Conservation (phyloP, 1,284 basidiomycete genomes). For the Pseudozyma sp. region DNA sequence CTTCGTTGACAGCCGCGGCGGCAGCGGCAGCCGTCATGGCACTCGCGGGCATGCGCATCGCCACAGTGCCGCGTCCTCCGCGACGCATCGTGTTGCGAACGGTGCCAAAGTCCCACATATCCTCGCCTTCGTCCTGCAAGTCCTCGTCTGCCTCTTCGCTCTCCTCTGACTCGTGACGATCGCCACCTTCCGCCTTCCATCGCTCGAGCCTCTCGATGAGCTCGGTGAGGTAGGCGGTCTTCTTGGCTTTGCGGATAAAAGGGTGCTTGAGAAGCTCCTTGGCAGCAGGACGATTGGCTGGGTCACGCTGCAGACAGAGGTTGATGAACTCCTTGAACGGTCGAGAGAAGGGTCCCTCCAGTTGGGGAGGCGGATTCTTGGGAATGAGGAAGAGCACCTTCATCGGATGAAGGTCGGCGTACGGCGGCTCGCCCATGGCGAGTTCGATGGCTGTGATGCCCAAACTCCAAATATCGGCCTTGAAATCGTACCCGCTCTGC, state of each 20-base stretch:
- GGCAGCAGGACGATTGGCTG: conserved; percentile 92
- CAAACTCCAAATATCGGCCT: conserved; percentile 83
- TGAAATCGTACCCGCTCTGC: conserved; percentile 98
- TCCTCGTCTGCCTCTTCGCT: conserved; percentile 55
- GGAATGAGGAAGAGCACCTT: conserved; percentile 98
- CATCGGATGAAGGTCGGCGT: conserved; percentile 98
- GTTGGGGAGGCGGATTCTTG: conserved; percentile 91
- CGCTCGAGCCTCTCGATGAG: conserved; percentile 92
- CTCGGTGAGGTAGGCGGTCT: conserved; percentile 91
- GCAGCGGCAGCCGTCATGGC: conserved; percentile 49
- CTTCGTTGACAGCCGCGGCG: conserved; percentile 36
- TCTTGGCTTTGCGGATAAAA: conserved; percentile 92
- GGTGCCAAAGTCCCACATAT: conserved; percentile 64
- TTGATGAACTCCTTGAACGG: conserved; percentile 93
- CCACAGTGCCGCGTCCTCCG: conserved; percentile 43
- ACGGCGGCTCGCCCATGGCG: conserved; percentile 96
- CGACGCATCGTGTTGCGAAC: conserved; percentile 57
- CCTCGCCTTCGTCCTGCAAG: conserved; percentile 52
- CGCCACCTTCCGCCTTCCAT: conserved; percentile 81
- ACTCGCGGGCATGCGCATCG: conserved; percentile 53
- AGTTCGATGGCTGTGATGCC: conserved; percentile 95
- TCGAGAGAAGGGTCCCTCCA: conserved; percentile 89
- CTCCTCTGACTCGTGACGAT: conserved; percentile 57
- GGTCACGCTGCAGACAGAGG: conserved; percentile 91
- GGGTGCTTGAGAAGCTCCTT: conserved; percentile 94